Evolutionary conservation across 805 yeast species (phyloP).

Genomic region (Starmerella vaccinii): DNA sequence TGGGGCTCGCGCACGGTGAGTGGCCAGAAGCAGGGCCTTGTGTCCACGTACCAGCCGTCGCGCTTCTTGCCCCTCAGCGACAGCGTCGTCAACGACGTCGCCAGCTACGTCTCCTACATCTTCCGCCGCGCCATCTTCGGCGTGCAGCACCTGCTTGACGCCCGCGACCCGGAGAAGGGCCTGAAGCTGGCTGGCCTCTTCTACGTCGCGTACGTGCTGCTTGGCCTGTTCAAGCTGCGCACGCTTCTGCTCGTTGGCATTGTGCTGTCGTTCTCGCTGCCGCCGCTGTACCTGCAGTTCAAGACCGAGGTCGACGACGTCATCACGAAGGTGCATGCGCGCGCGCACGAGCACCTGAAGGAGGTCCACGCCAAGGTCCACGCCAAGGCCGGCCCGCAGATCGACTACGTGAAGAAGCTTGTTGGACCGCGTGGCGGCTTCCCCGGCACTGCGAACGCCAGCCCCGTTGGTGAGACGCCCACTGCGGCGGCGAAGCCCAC

Average conservation of each 20-base stretch:
- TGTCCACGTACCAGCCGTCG: conserved; percentile 65
- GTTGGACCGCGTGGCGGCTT: conserved; percentile 32
- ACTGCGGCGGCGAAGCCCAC: conserved; percentile 27
- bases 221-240: conserved; percentile 67
- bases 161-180: conserved; percentile 33
- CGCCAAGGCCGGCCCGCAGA: conserved; percentile 32
- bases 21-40: conserved; percentile 60
- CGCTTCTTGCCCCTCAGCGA: conserved; percentile 35
- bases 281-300: conserved; percentile 62
- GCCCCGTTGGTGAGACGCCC: conserved; percentile 23
- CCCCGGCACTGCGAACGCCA: conserved; percentile 24
- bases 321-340: conserved; percentile 23
- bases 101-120: conserved; percentile 35
- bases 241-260: conserved; percentile 49
- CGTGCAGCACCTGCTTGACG: conserved; percentile 38
- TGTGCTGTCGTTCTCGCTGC: conserved; percentile 59
- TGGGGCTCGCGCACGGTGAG: conserved; percentile 59
- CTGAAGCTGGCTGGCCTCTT: conserved; percentile 64
- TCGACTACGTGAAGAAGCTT: conserved; percentile 28
- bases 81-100: conserved; percentile 34
- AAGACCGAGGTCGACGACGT: conserved; percentile 63
- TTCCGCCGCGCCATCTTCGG: conserved; percentile 29
- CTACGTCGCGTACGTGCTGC: conserved; percentile 59
- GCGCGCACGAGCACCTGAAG: conserved; percentile 25
- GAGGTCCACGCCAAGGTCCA: conserved; percentile 24